Evolutionary conservation across 2,329 filamentous ascomycete genomes (phyloP).

Genomic region (Fulvia fulva): DNA sequence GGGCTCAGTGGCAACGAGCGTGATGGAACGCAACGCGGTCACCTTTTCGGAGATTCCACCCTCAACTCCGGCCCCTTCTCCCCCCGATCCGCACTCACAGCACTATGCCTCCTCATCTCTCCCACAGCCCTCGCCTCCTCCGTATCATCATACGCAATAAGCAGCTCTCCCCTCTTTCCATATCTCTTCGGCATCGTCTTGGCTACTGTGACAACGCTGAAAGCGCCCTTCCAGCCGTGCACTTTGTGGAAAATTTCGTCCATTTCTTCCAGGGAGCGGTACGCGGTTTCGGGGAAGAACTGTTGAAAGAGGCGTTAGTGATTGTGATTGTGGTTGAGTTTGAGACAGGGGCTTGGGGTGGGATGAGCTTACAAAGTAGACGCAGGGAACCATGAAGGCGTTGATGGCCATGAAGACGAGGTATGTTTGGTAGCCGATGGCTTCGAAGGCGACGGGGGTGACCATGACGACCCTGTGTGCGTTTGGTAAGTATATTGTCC

Average conservation of each 20-base stretch:
- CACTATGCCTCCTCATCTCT: conserved; percentile 23
- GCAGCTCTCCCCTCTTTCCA: conserved; percentile 55
- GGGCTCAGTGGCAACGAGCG: too few species aligned
- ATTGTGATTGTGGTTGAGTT: too few species aligned
- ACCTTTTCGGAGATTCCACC: too few species aligned
- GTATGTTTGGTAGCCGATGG: conserved; percentile 59
- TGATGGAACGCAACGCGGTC: too few species aligned
- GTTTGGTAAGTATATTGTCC: too few species aligned
- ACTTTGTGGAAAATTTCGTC: conserved; percentile 48
- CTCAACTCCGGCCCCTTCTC: conserved; percentile 14
- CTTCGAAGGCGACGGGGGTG: conserved; percentile 55
- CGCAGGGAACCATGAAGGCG: conserved; percentile 52
- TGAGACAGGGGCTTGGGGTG: not conserved
- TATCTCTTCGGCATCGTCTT: conserved; percentile 52
- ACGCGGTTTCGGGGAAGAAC: conserved; percentile 63
- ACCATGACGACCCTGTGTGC: conserved; percentile 47
- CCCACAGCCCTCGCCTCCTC: conserved; percentile 25
- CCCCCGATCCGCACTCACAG: conserved; percentile 5
- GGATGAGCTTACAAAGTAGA: conserved; percentile 26
- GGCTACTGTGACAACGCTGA: conserved; percentile 51
- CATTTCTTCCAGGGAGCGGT: conserved; percentile 63
- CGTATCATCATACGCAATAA: conserved; percentile 50
- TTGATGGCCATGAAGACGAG: conserved; percentile 62
- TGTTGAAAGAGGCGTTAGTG: not conserved
- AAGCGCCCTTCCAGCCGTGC: conserved; percentile 49